A percentile compares a stretch with the other conserved stretches of the same genome.
phyloP scores from a whole-genome alignment of 2,329 filamentous ascomycete species.

The Teratosphaeria destructans region DNA sequence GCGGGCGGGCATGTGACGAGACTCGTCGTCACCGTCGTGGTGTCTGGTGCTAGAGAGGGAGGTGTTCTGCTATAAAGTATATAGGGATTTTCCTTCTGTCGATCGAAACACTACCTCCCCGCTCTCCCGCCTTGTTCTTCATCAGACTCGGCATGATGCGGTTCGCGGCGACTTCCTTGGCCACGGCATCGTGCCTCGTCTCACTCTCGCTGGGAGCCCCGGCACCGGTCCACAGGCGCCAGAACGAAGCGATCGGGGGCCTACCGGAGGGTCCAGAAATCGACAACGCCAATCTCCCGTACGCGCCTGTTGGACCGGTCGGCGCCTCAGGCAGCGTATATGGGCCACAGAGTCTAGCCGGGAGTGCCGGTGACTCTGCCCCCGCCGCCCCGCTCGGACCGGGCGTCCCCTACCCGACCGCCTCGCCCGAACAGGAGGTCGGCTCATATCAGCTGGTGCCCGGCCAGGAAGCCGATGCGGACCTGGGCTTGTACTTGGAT shows the following conservation, averaged over 20 bases:
- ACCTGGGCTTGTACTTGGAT: constrained; percentile 31
- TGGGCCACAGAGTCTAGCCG: not conserved
- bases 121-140: not conserved
- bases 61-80: not conserved
- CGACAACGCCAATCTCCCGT: not conserved
- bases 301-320: not conserved
- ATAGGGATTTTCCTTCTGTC: not conserved
- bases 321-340: not conserved
- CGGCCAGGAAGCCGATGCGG: constrained; percentile 27
- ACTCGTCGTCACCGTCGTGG: not conserved
- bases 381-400: not conserved
- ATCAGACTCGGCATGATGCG: not conserved
- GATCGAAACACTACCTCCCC: too few species aligned
- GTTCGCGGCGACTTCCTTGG: not conserved
- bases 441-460: constrained; percentile 26
- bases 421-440: not conserved
- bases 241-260: not conserved
- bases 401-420: not conserved
- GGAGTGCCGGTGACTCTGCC: not conserved
- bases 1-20: not conserved
- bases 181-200: not conserved
- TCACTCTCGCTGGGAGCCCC: not conserved
- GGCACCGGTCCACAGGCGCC: not conserved
- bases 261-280: not conserved
- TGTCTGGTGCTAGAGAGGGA: not conserved